A percentile compares a stretch with the other conserved stretches of the same genome.
phyloP scores from a whole-genome alignment of 225 moss, liverwort and hornwort species.

The Pseudoscleropodium purum region DNA sequence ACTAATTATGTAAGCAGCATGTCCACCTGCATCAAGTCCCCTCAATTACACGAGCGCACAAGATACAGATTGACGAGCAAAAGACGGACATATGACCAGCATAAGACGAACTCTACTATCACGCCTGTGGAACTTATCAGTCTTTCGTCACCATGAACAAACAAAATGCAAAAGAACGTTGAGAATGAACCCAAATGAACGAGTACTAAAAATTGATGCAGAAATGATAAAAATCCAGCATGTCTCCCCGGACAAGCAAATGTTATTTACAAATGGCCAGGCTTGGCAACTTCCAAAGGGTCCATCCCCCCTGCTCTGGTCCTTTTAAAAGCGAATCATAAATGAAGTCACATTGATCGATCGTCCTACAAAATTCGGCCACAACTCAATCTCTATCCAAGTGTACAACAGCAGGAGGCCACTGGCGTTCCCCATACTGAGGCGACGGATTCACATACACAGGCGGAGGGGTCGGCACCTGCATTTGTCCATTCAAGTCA shows the following conservation, averaged over 20 bases:
- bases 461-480: slow-evolving; percentile 2
- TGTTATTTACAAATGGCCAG: slow-evolving; percentile 42
- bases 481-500: slow-evolving; percentile 28
- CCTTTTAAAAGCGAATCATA: slow-evolving; percentile 6
- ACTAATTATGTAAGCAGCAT: not conserved
- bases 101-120: not conserved
- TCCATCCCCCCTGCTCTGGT: not conserved
- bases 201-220: not conserved
- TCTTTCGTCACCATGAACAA: not conserved
- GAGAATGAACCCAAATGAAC: not conserved
- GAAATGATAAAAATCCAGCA: slow-evolving; percentile 28
- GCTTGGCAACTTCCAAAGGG: slow-evolving; percentile 11
- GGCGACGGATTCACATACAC: not conserved
- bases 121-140: not conserved
- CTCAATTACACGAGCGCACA: not conserved
- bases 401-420: slow-evolving; percentile 45
- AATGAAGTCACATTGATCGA: slow-evolving; percentile 4
- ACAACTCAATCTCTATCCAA: slow-evolving; percentile 51
- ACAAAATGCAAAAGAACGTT: not conserved
- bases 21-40: not conserved
- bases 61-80: not conserved
- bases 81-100: not conserved
- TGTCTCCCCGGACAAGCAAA: slow-evolving; percentile 18
- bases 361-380: not conserved
- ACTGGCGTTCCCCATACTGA: slow-evolving; percentile 28